Conservation (phyloP, 1,284 basidiomycete species). For the Vanrija sp. region DNA sequence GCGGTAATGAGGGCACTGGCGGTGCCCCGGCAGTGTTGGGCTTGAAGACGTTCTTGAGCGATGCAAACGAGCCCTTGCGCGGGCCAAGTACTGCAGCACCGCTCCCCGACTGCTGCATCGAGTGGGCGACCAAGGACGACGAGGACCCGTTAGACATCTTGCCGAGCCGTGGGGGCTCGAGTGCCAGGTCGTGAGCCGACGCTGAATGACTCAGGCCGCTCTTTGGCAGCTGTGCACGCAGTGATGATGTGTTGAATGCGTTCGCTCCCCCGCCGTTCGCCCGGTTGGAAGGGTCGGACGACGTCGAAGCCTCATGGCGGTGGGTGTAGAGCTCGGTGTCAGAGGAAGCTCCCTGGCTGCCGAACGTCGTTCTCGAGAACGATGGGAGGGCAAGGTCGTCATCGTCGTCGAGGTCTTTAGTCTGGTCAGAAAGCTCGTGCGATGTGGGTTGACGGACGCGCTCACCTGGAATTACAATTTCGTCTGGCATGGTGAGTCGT, state of each 20-base stretch:
- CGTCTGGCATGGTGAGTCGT: slow-evolving; percentile 21
- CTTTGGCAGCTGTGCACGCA: neutral
- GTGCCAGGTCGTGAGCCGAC: slow-evolving; percentile 9
- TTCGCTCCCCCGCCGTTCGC: neutral
- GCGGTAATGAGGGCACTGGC: slow-evolving; percentile 35
- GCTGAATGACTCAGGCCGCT: slow-evolving; percentile 4
- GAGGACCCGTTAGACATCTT: slow-evolving; percentile 45
- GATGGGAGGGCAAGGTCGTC: slow-evolving; percentile 37
- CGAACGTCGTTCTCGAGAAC: slow-evolving; percentile 25
- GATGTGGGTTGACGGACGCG: no score
- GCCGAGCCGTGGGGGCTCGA: slow-evolving; percentile 22
- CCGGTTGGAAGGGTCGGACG: slow-evolving; percentile 19
- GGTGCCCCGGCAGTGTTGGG: slow-evolving; percentile 10
- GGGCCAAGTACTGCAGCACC: slow-evolving; percentile 48
- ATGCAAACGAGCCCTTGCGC: slow-evolving; percentile 78
- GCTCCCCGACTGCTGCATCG: slow-evolving; percentile 10
- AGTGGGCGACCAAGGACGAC: slow-evolving; percentile 47
- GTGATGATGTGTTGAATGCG: neutral
- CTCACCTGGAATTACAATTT: slow-evolving; percentile 46
- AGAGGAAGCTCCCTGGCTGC: slow-evolving; percentile 13
- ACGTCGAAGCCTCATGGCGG: slow-evolving; percentile 24
- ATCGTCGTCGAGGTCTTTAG: slow-evolving; percentile 42
- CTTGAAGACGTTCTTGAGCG: slow-evolving; percentile 84
- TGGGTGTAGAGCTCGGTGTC: slow-evolving; percentile 22
- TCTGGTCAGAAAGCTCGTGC: no score